Conservation (phyloP, 75 land plant genomes). For the Ceratopteris richardii region DNA sequence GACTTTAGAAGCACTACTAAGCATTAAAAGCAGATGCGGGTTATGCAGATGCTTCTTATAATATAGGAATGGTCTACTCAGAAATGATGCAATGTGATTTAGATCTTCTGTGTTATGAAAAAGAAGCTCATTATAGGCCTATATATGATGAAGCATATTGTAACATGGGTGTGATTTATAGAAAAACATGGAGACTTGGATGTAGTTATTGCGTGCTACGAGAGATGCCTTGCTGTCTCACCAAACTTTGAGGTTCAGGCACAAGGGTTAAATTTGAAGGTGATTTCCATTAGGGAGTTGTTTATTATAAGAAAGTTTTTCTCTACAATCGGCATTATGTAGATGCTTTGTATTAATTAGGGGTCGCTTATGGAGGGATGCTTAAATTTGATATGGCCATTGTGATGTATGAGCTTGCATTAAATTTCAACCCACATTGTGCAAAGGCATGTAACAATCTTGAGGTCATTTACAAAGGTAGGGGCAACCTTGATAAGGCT, state of each 20-base stretch:
- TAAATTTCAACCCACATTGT: slow-evolving; percentile 96
- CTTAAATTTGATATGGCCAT: slow-evolving; percentile 96
- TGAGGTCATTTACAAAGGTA: slow-evolving; percentile 93
- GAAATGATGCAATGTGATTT: slow-evolving; percentile 95
- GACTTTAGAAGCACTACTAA: slow-evolving; percentile 86
- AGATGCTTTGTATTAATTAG: slow-evolving; percentile 98
- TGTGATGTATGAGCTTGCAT: slow-evolving; percentile 93
- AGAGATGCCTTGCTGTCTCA: slow-evolving; percentile 89
- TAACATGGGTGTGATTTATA: slow-evolving; percentile 98
- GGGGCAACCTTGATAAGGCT: slow-evolving; percentile 96
- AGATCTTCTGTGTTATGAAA: slow-evolving; percentile 90
- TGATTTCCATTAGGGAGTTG: too few species aligned
- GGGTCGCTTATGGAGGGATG: slow-evolving; percentile 98
- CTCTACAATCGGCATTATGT: slow-evolving; percentile 98
- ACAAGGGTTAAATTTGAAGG: too few species aligned
- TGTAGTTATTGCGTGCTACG: slow-evolving; percentile 92
- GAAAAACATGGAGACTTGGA: slow-evolving; percentile 92
- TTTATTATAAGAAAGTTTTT: too few species aligned
- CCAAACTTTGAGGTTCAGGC: slow-evolving; percentile 99
- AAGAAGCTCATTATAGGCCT: slow-evolving; percentile 86
- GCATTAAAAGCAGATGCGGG: slow-evolving; percentile 75
- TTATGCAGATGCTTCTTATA: slow-evolving; percentile 99
- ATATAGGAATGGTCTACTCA: too few species aligned
- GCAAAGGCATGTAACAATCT: slow-evolving; percentile 98
- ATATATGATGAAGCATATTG: too few species aligned